These are phyloP conservation scores for Cylindrodendrum hubeiense DNA, from an alignment of 2,329 filamentous ascomycete genomes.

Conservation along the genomic window DNA sequence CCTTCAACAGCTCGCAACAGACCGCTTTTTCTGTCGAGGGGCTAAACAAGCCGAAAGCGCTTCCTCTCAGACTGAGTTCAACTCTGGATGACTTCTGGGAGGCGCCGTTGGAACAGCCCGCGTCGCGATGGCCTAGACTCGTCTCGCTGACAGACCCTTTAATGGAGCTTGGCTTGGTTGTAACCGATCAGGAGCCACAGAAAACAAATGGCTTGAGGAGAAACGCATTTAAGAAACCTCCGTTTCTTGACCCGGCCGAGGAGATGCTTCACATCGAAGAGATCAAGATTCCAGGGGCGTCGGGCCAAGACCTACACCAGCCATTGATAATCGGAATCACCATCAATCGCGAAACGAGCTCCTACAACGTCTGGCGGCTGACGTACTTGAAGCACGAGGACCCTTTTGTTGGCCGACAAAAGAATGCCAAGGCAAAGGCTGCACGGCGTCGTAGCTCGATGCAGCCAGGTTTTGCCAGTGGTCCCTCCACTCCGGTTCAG, in stretches of 20 bases:
- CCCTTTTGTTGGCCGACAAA: conserved; percentile 60
- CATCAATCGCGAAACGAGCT: conserved; percentile 79
- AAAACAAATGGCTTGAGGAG: conserved; percentile 45
- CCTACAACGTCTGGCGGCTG: conserved; percentile 88
- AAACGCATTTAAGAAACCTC: conserved; percentile 55
- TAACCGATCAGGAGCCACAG: conserved; percentile 66
- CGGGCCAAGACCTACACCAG: conserved; percentile 53
- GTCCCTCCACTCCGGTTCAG: conserved; percentile 81
- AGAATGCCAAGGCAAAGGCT: conserved; percentile 59
- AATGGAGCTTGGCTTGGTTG: conserved; percentile 86
- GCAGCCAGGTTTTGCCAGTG: conserved; percentile 77
- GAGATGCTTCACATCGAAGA: conserved; percentile 87
- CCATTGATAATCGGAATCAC: conserved; percentile 83
- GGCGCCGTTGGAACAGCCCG: conserved; percentile 62
- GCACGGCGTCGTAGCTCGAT: conserved; percentile 72
- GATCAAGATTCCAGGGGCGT: conserved; percentile 65
- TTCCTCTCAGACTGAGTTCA: conserved; percentile 64
- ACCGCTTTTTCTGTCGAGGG: conserved; percentile 69
- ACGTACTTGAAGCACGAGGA: conserved; percentile 80
- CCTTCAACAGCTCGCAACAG: conserved; percentile 63
- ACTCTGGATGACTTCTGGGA: conserved; percentile 72
- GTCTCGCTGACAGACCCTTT: conserved; percentile 90
- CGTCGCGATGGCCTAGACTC: conserved; percentile 77
- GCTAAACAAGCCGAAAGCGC: conserved; percentile 66
- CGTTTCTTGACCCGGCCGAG: conserved; percentile 79